These are phyloP conservation scores for Emiliania huxleyi DNA, from an alignment of 78 protist genomes.

Conservation along the genomic window DNA sequence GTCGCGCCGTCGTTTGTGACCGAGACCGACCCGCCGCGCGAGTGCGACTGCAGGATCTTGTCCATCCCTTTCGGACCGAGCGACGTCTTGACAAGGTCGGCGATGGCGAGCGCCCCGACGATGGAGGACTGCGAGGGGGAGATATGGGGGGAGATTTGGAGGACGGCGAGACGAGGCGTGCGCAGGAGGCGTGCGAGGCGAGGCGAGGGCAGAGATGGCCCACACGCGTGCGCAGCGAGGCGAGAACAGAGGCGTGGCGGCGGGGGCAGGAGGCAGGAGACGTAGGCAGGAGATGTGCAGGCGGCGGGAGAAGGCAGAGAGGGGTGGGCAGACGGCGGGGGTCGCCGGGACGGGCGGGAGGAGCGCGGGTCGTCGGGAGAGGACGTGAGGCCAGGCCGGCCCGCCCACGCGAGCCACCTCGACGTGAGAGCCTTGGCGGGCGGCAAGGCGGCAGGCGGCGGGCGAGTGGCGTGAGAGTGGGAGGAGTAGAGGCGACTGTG, in stretches of 20 bases:
- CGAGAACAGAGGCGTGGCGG: background rate
- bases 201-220: background rate
- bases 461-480: too few species aligned
- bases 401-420: too few species aligned
- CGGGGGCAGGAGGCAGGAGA: background rate
- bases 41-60: slow-evolving; percentile 88
- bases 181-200: background rate
- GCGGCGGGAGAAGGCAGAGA: background rate
- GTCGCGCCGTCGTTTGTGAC: slow-evolving; percentile 99
- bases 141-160: background rate
- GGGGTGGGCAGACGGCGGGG: too few species aligned
- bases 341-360: too few species aligned
- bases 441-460: too few species aligned
- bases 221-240: background rate
- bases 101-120: slow-evolving; percentile 92
- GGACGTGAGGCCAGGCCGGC: too few species aligned
- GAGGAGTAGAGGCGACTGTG: background rate
- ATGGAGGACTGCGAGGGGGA: slow-evolving; percentile 19
- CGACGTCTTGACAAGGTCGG: slow-evolving; percentile 98
- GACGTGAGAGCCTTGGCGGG: too few species aligned
- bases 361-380: too few species aligned
- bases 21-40: slow-evolving; percentile 23
- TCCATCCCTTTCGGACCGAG: slow-evolving; percentile 99
- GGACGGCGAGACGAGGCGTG: background rate
- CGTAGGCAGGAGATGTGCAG: background rate